phyloP scores from a whole-genome alignment of 306 rosid genomes.

The Biancaea sappan region DNA sequence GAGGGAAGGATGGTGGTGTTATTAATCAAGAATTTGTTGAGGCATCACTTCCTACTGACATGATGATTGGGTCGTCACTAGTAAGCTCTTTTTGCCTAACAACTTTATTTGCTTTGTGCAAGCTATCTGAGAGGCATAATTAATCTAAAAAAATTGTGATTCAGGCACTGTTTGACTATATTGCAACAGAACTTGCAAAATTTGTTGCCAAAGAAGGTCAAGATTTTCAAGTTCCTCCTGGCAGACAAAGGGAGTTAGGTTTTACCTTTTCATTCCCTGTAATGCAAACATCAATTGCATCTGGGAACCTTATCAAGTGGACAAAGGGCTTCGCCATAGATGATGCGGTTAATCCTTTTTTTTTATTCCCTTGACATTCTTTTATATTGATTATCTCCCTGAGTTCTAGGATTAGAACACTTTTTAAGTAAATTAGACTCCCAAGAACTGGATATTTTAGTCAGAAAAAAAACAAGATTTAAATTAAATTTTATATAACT shows the following conservation, averaged over 20 bases:
- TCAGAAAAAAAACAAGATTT: background rate
- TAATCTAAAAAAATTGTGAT: slow-evolving; percentile 38
- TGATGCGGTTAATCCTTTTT: slow-evolving; percentile 54
- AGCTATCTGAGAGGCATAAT: slow-evolving; percentile 25
- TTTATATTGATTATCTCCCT: slow-evolving; percentile 17
- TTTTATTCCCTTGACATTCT: slow-evolving; percentile 26
- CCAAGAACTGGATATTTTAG: background rate
- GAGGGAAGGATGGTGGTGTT: slow-evolving; percentile 72
- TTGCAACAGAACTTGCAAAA: slow-evolving; percentile 78
- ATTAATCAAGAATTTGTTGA: slow-evolving; percentile 66
- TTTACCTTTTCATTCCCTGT: slow-evolving; percentile 98
- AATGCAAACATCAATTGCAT: slow-evolving; percentile 76
- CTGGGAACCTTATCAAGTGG: slow-evolving; percentile 94
- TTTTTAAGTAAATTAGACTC: background rate
- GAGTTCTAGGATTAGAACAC: background rate
- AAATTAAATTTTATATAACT: background rate
- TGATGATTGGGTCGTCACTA: slow-evolving; percentile 79
- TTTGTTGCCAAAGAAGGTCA: slow-evolving; percentile 83
- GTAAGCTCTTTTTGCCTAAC: slow-evolving; percentile 51
- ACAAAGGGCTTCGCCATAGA: slow-evolving; percentile 92
- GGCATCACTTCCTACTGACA: slow-evolving; percentile 77
- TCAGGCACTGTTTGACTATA: slow-evolving; percentile 89
- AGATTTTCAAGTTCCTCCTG: slow-evolving; percentile 65
- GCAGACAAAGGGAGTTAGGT: slow-evolving; percentile 92
- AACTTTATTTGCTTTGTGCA: background rate